phyloP scores from a whole-genome alignment of 2,329 filamentous ascomycete species.

The Coniochaeta pulveracea region DNA sequence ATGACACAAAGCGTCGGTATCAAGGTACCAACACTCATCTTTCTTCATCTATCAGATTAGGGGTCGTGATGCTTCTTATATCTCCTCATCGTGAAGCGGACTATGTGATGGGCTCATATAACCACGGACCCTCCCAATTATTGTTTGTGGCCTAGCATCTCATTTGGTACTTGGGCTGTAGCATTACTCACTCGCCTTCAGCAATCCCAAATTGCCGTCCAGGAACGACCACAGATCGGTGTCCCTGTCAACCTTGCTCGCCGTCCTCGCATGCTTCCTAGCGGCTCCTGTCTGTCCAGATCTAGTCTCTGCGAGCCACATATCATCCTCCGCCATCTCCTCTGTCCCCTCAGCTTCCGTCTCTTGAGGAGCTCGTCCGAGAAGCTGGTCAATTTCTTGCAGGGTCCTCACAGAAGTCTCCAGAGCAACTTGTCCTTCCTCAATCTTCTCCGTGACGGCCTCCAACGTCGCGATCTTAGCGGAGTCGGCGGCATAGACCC shows the following conservation, averaged over 20 bases:
- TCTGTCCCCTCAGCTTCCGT: slow-evolving; percentile 14
- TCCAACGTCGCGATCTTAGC: slow-evolving; percentile 49
- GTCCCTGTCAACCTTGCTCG: slow-evolving; percentile 6
- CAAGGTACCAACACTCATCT: no score
- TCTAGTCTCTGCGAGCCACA: slow-evolving; percentile 25
- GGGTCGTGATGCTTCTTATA: no score
- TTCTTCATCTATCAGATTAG: no score
- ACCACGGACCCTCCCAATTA: no score
- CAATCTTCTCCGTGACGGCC: slow-evolving; percentile 45
- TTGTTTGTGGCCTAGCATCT: no score
- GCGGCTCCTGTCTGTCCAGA: slow-evolving; percentile 12
- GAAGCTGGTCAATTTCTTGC: slow-evolving; percentile 34
- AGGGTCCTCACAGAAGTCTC: slow-evolving; percentile 39
- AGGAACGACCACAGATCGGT: slow-evolving; percentile 37
- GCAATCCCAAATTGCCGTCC: slow-evolving; percentile 42
- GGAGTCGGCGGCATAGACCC: slow-evolving; percentile 48
- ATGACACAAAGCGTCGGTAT: no score
- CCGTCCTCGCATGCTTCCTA: slow-evolving; percentile 13
- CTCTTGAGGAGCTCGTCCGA: slow-evolving; percentile 22
- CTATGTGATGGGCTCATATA: no score
- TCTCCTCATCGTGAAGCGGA: no score
- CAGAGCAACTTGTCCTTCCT: slow-evolving; percentile 44
- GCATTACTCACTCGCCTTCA: slow-evolving; percentile 18
- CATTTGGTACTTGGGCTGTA: no score
- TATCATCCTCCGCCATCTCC: slow-evolving; percentile 17